Base-by-base conservation (phyloP, 2,329 filamentous ascomycete species). In the Penicillium sclerotigenum region DNA sequence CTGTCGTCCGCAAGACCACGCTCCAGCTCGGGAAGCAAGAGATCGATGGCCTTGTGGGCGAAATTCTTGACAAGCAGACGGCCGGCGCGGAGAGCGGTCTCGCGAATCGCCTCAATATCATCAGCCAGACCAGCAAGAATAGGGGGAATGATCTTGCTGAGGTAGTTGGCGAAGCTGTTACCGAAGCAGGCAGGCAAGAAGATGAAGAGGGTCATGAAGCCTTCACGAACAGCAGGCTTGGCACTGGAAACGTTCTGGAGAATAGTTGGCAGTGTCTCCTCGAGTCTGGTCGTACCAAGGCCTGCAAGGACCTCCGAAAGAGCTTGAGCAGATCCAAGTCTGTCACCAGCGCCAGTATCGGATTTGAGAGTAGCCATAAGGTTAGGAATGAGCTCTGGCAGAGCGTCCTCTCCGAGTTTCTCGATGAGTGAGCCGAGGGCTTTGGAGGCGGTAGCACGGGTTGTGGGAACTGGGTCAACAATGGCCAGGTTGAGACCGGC, bases 181-280 rank as follows among this genome's bases (percentile, higher is more conserved):
- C 94, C 94, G 68, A 99, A 99, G 77, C 94, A 99, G 51, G 96
- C 94, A 13, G 94, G 94, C 78, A 99, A 85, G 83, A 97, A 99
- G 64, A 99, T 97, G 77, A 99, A 99, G 38, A 99, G 83, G 8
- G 94, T 97, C 94, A 99, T 99, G 79, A 99, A 99, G 43, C 94
- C 94, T 80, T 99, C 94, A 67, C 94, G 87, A 61, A 99, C 91
- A 52, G 91, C 86, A 18, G 94, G 73, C 75, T 96, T 97, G 64
- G 88, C 85, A 67, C 93, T 97, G 65, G 91, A 87, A 63, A 96
- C 93, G 68, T 99, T 99, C 69, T 97, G 93, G 38, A 99, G 78
- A 65, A 99, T 96, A 13, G 93, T 97, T 37, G 94, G 95, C 43
- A 99, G 80, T 5, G 92, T 97, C 76, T 99, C 95, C 74, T 99